Conservation (phyloP, 1,284 basidiomycete genomes). For the Takashimella koratensis region DNA sequence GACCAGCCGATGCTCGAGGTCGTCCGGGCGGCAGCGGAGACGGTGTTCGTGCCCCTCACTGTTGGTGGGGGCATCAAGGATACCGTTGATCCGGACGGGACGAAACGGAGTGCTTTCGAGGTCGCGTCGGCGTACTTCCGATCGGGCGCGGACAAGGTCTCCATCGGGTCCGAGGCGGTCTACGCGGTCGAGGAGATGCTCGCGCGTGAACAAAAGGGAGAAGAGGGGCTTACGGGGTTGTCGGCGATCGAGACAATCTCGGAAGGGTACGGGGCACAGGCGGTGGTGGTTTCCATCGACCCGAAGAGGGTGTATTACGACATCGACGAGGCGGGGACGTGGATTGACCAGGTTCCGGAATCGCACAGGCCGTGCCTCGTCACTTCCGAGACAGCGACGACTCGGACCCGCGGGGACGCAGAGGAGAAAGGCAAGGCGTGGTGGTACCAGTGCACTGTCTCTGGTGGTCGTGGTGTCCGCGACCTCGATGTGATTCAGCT, state of each 20-base stretch:
- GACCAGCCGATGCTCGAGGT: constrained; percentile 99
- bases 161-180: constrained; percentile 93
- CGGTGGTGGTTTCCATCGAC: constrained; percentile 97
- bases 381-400: constrained; percentile 52
- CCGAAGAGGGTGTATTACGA: constrained; percentile 85
- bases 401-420: constrained; percentile 48
- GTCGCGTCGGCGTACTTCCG: constrained; percentile 96
- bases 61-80: constrained; percentile 99
- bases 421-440: constrained; percentile 72
- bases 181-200: constrained; percentile 83
- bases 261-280: constrained; percentile 86
- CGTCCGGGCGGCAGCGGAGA: constrained; percentile 82
- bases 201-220: constrained; percentile 52
- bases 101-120: constrained; percentile 77
- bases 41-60: constrained; percentile 95
- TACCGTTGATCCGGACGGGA: constrained; percentile 91
- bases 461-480: constrained; percentile 83
- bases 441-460: constrained; percentile 99
- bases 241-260: constrained; percentile 95
- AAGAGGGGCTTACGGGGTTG: constrained; percentile 49
- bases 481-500: constrained; percentile 90
- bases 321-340: constrained; percentile 44
- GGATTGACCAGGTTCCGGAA: constrained; percentile 62
- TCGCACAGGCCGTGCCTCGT: constrained; percentile 40
- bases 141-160: constrained; percentile 91